phyloP scores from a whole-genome alignment of 2,329 filamentous ascomycete species.

The Cordyceps fumosorosea region DNA sequence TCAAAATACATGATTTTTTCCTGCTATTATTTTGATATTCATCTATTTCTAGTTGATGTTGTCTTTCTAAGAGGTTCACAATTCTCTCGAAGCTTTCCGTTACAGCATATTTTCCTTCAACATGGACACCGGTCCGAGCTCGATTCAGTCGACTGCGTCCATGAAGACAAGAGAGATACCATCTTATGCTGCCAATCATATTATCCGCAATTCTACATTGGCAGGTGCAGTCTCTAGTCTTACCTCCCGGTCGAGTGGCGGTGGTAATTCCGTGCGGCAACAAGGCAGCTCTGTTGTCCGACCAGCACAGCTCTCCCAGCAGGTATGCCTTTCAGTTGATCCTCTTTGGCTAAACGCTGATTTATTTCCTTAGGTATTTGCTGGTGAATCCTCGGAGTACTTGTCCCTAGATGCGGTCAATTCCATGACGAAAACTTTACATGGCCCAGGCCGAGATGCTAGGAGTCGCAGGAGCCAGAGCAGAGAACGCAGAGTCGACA shows the following conservation, averaged over 20 bases:
- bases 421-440: neutral
- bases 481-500: neutral
- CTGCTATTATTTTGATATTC: neutral
- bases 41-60: neutral
- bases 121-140: neutral
- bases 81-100: neutral
- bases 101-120: neutral
- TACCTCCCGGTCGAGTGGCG: neutral
- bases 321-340: neutral
- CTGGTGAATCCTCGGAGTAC: neutral
- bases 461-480: neutral
- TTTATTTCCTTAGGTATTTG: neutral
- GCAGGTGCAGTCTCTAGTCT: neutral
- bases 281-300: neutral
- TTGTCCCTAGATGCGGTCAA: neutral
- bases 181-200: constrained; percentile 5
- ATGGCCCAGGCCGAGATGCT: neutral
- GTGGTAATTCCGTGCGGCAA: neutral
- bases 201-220: neutral
- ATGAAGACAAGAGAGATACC: constrained; percentile 9
- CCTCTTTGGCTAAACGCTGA: neutral
- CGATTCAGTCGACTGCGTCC: neutral
- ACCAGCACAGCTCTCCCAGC: neutral
- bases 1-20: neutral
- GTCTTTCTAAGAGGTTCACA: neutral